Base-by-base conservation (phyloP, 2,329 filamentous ascomycete species). In the Penicillium crustosum region DNA sequence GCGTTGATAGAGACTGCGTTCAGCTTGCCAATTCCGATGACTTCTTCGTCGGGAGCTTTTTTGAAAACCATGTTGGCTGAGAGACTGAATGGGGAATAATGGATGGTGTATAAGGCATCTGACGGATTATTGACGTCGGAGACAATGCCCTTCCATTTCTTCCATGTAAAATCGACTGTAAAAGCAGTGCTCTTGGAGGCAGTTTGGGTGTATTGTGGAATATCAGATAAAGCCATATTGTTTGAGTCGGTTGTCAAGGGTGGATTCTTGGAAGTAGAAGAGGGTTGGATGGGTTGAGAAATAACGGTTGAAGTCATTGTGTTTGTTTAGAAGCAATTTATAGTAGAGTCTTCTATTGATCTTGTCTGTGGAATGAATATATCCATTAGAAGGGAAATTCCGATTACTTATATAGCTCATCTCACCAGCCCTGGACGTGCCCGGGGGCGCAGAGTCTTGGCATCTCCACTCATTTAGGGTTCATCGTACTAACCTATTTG, bases 151-250 rank as follows among this genome's bases (percentile, higher is more conserved):
- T 66, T 62, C 48, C 62, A 69, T 23, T 66, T 67, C 31, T 61
- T 63, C 69, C 68, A 72, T 33, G 63, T 62, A 51, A 70, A 71
- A 41, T 70, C 64, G 2, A 72, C 61, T 39, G 50, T 55, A 10
- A 70, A 64, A 1, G 44, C 31, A 3, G 49, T 55, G 6, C 57
- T 43, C 17, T 60, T 33, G 41, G 53, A 7, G 27, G 33, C 4
- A 39, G 13, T 23, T 7, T 47, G 25, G 6, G 5, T n/a, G 10
- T n/a, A 23, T 33, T 45, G 33, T 15, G 49, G 10, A 23, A 13
- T 33, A 23, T 57, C 8, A 19, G 42, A 35, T 27, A 38, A 35
- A 42, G 49, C 6, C 27, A 36, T 19, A 35, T 12, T 35, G 29
- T 55, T 39, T 31, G 51, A 48, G 17, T 38, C 21, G 29, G 4